Evolutionary conservation across 768 basidiomycete genomes (phyloP).

Genomic region (Psilocybe azurescens): DNA sequence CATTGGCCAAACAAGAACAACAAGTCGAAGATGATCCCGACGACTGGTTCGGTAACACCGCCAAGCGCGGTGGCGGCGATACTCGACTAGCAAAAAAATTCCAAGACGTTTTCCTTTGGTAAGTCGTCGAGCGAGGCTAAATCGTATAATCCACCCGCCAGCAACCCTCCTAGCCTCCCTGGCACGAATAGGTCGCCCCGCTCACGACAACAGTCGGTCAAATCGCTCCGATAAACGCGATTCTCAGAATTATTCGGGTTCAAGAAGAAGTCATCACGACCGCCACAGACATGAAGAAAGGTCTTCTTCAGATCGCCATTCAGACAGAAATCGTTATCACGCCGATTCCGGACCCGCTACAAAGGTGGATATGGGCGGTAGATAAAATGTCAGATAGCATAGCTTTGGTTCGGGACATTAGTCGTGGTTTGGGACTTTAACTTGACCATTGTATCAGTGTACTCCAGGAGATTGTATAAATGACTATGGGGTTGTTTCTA

Average conservation of each 20-base stretch:
- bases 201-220: constrained; percentile 11
- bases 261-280: constrained; percentile 11
- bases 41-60: constrained; percentile 67
- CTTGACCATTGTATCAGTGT: too few species aligned
- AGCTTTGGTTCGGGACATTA: too few species aligned
- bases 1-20: constrained; percentile 54
- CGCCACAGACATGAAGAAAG: constrained; percentile 16
- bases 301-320: constrained; percentile 7
- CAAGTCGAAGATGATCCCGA: constrained; percentile 56
- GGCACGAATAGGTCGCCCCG: constrained; percentile 32
- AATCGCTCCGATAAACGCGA: constrained; percentile 24
- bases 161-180: constrained; percentile 35
- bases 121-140: constrained; percentile 35
- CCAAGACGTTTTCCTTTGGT: constrained; percentile 43
- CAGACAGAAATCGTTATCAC: constrained; percentile 14
- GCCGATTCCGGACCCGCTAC: constrained; percentile 47
- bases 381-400: neutral
- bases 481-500: too few species aligned
- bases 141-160: constrained; percentile 23
- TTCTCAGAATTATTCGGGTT: constrained; percentile 1
- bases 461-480: too few species aligned
- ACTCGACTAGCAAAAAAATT: constrained; percentile 4
- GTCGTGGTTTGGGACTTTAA: too few species aligned
- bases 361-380: constrained; percentile 51
- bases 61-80: constrained; percentile 25